A percentile compares a stretch with the other conserved stretches of the same genome.
phyloP scores from a whole-genome alignment of 1,139 yeast genomes.

The Dujonia santamariae region DNA sequence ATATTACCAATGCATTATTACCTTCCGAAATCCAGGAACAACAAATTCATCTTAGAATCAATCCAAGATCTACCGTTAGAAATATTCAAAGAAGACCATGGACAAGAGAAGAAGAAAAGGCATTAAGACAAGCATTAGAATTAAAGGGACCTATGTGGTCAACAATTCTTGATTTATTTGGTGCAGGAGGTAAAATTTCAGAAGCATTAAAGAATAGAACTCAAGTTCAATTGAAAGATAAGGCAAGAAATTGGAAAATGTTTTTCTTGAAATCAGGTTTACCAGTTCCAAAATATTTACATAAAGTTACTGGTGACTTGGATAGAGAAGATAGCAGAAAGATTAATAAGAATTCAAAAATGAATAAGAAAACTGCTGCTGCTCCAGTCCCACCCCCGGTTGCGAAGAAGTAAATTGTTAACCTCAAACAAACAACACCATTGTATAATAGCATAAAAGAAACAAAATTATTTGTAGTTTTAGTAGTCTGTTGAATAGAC shows the following conservation, averaged over 20 bases:
- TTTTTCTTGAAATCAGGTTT: slow-evolving; percentile 69
- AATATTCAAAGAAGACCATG: slow-evolving; percentile 61
- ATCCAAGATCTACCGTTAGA: slow-evolving; percentile 25
- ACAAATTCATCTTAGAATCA: slow-evolving; percentile 38
- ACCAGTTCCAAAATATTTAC: slow-evolving; percentile 74
- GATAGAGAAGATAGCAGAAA: slow-evolving; percentile 49
- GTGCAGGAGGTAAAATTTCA: slow-evolving; percentile 85
- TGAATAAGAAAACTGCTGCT: slow-evolving; percentile 40
- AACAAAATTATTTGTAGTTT: too few species aligned
- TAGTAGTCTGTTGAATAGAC: too few species aligned
- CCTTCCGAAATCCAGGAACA: slow-evolving; percentile 50
- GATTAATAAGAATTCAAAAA: slow-evolving; percentile 17
- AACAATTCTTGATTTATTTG: slow-evolving; percentile 79
- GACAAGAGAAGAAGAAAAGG: slow-evolving; percentile 87
- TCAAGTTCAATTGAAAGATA: slow-evolving; percentile 90
- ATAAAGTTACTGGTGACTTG: slow-evolving; percentile 82
- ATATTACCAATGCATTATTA: slow-evolving; percentile 30
- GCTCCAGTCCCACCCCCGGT: slow-evolving; percentile 33
- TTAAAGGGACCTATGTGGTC: slow-evolving; percentile 93
- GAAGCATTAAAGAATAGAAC: slow-evolving; percentile 84
- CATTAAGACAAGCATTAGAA: slow-evolving; percentile 77
- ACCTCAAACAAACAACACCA: too few species aligned
- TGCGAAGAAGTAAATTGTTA: slow-evolving; percentile 2
- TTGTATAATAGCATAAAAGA: too few species aligned
- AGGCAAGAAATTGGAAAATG: slow-evolving; percentile 93